Percentiles rank a stretch among this genome's conserved stretches.
Conservation (phyloP, 1,284 basidiomycete genomes). For the Papiliotrema nemorosa region DNA sequence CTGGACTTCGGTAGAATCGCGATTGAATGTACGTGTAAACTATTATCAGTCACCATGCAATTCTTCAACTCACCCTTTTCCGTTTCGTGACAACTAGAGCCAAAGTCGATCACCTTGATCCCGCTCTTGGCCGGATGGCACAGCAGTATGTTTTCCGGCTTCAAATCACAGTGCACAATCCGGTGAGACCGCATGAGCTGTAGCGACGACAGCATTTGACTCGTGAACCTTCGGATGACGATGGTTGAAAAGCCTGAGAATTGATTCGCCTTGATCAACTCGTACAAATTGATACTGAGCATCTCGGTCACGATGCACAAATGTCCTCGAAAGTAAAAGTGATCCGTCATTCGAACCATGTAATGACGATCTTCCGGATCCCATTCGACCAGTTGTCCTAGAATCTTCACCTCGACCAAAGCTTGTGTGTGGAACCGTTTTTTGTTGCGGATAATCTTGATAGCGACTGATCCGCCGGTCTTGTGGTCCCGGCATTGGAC, state of each 20-base stretch:
- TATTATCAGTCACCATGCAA: conserved; percentile 41
- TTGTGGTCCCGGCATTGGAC: conserved; percentile 93
- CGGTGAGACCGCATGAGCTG: conserved; percentile 92
- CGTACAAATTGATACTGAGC: conserved; percentile 97
- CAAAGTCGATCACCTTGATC: conserved; percentile 99
- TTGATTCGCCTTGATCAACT: conserved; percentile 97
- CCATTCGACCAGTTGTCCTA: conserved; percentile 96
- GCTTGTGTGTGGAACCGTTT: conserved; percentile 99
- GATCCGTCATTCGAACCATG: conserved; percentile 97
- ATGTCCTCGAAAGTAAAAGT: conserved; percentile 97
- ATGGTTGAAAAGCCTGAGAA: conserved; percentile 95
- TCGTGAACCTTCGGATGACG: conserved; percentile 92
- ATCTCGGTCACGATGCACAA: conserved; percentile 98
- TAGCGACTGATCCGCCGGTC: conserved; percentile 92
- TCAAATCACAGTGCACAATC: conserved; percentile 99
- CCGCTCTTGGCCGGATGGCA: conserved; percentile 93
- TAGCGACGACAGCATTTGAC: conserved; percentile 88
- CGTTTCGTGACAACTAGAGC: conserved; percentile 96
- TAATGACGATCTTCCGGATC: conserved; percentile 95
- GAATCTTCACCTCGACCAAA: conserved; percentile 95
- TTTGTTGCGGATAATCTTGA: conserved; percentile 99
- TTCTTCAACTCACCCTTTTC: conserved; percentile 78
- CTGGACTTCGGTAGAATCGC: conserved; percentile 95
- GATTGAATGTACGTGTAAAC: conserved; percentile 99
- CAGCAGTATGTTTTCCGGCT: conserved; percentile 97